These are phyloP conservation scores for Periconia digitata DNA, from an alignment of 2,329 filamentous ascomycete species.

Conservation along the genomic window DNA sequence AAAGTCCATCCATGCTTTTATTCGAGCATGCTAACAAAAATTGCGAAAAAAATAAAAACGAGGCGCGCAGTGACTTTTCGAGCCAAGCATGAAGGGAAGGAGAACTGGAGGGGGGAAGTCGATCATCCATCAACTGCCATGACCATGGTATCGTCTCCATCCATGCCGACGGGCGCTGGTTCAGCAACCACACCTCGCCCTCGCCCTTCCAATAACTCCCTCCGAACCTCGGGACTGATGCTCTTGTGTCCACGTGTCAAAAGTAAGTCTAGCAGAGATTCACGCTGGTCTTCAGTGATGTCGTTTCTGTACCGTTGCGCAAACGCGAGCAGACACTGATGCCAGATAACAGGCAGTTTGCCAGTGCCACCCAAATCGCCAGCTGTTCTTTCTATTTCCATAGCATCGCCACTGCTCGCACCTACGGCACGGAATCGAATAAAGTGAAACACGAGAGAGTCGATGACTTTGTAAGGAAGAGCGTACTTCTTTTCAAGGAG, in stretches of 20 bases:
- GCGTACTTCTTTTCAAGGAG: conserved; percentile 97
- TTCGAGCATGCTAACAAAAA: neutral
- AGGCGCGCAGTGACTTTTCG: no score
- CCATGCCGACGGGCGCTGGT: conserved; percentile 61
- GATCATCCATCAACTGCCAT: conserved; percentile 43
- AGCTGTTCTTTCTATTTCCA: conserved; percentile 44
- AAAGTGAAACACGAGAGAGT: conserved; percentile 95
- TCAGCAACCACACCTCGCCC: conserved; percentile 76
- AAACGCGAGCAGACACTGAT: conserved; percentile 89
- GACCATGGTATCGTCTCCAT: conserved; percentile 89
- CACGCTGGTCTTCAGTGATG: conserved; percentile 91
- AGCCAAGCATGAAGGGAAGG: neutral
- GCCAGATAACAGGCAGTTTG: conserved; percentile 91
- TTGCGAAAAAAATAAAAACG: neutral
- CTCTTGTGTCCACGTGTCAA: conserved; percentile 80
- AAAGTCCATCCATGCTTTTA: neutral
- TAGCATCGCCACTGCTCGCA: conserved; percentile 60
- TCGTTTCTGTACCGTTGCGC: conserved; percentile 94
- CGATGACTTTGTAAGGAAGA: conserved; percentile 89
- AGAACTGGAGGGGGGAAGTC: no score
- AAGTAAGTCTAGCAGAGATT: conserved; percentile 85
- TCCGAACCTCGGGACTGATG: conserved; percentile 87
- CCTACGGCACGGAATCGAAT: conserved; percentile 78
- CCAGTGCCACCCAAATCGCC: conserved; percentile 50
- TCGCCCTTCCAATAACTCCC: conserved; percentile 84